These are phyloP conservation scores for Calonectria honghensis DNA, from an alignment of 2,329 filamentous ascomycete genomes.

Conservation along the genomic window DNA sequence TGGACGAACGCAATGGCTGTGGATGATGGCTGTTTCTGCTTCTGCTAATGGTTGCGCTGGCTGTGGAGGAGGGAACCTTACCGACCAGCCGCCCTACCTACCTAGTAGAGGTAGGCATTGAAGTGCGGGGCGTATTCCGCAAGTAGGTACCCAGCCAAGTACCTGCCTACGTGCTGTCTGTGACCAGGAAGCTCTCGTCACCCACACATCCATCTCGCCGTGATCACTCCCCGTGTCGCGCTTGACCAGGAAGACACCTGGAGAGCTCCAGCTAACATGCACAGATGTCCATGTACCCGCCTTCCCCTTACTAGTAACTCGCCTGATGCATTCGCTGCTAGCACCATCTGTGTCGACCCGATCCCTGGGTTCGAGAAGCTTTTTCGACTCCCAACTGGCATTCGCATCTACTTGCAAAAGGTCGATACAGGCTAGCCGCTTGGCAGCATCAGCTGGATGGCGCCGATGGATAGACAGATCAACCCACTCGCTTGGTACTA, in stretches of 20 bases:
- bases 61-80: slow-evolving; percentile 26
- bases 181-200: slow-evolving; percentile 15
- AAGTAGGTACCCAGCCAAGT: not conserved
- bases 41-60: slow-evolving; percentile 25
- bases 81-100: slow-evolving; percentile 19
- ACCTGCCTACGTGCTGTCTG: not conserved
- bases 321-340: slow-evolving; percentile 22
- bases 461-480: slow-evolving; percentile 19
- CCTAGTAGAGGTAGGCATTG: not conserved
- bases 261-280: slow-evolving; percentile 19
- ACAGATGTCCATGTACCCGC: slow-evolving; percentile 20
- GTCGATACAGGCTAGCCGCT: slow-evolving; percentile 7
- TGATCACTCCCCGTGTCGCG: slow-evolving; percentile 12
- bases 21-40: slow-evolving; percentile 8
- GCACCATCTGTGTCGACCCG: slow-evolving; percentile 7
- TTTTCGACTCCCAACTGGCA: slow-evolving; percentile 22
- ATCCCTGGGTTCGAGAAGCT: slow-evolving; percentile 27
- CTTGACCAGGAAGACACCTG: slow-evolving; percentile 23
- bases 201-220: slow-evolving; percentile 14
- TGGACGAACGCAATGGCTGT: slow-evolving; percentile 24
- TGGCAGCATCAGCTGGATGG: slow-evolving; percentile 24
- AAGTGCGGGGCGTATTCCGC: slow-evolving; percentile 24
- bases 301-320: slow-evolving; percentile 20
- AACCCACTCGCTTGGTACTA: slow-evolving; percentile 15
- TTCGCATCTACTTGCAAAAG: slow-evolving; percentile 17